phyloP scores from a whole-genome alignment of 176 grass and related monocot genomes.

The Lolium rigidum region DNA sequence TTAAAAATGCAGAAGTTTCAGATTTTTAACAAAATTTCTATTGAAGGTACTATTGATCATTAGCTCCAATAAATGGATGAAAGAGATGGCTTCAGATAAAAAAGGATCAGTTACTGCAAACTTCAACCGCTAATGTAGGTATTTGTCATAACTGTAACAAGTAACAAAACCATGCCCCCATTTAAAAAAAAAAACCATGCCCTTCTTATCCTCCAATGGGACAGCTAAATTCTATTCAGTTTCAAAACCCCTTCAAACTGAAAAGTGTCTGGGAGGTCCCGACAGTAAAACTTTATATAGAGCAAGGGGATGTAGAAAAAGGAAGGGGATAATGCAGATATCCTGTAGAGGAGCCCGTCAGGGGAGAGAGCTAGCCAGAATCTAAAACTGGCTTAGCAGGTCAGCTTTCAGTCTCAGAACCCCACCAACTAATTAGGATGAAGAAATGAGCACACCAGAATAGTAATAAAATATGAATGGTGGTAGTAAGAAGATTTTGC shows the following conservation, averaged over 20 bases:
- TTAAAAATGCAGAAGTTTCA: constrained; percentile 20
- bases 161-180: not conserved
- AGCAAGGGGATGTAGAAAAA: not conserved
- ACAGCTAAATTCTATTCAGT: constrained; percentile 24
- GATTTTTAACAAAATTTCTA: not conserved
- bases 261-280: not conserved
- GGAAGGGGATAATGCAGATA: not conserved
- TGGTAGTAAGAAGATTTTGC: not conserved
- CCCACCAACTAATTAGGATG: not conserved
- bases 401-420: constrained; percentile 21
- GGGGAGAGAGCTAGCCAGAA: not conserved
- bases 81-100: not conserved
- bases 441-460: not conserved
- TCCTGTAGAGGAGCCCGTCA: not conserved
- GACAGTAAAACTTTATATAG: not conserved
- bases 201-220: constrained; percentile 1
- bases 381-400: not conserved
- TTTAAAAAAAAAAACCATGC: not conserved
- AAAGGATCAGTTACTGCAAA: constrained; percentile 16
- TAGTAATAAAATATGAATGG: constrained; percentile 6
- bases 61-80: not conserved
- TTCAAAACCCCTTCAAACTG: not conserved
- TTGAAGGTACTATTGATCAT: not conserved
- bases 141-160: not conserved
- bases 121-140: constrained; percentile 23